Conservation (phyloP, 495 filamentous ascomycete species). For the Penicillium ucsense region DNA sequence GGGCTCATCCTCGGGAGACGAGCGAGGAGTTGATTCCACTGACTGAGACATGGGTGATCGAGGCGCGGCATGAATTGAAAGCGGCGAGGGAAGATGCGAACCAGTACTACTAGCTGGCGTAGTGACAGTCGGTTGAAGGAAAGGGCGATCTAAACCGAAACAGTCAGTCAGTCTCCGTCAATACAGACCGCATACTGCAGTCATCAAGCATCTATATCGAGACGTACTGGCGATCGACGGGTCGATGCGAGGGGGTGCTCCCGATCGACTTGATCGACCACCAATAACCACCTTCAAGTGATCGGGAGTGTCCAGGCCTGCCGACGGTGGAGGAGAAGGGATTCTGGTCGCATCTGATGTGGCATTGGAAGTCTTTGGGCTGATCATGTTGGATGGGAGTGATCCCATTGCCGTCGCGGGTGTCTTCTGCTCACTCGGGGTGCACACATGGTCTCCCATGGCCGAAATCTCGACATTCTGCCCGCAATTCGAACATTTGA, state of each 20-base stretch:
- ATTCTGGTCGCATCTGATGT: slow-evolving; percentile 21
- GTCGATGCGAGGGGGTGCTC: slow-evolving; percentile 44
- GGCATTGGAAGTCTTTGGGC: slow-evolving; percentile 3
- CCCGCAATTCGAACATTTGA: slow-evolving; percentile 92
- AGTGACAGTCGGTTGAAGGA: slow-evolving; percentile 44
- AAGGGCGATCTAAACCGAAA: slow-evolving; percentile 48
- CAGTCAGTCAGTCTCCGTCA: background rate
- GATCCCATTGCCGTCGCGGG: background rate
- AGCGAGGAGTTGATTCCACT: slow-evolving; percentile 33
- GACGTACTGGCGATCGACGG: slow-evolving; percentile 45
- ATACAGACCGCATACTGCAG: no score
- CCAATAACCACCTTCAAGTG: slow-evolving; percentile 11
- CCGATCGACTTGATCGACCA: slow-evolving; percentile 16
- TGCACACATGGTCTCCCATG: slow-evolving; percentile 88
- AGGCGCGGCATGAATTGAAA: slow-evolving; percentile 27
- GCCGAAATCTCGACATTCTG: slow-evolving; percentile 76
- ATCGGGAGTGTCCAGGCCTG: slow-evolving; percentile 16
- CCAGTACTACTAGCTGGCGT: slow-evolving; percentile 50
- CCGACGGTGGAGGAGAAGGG: slow-evolving; percentile 31
- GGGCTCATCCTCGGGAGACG: slow-evolving; percentile 25
- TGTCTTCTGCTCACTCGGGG: slow-evolving; percentile 8
- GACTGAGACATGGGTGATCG: slow-evolving; percentile 28
- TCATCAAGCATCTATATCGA: background rate
- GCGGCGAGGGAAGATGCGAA: slow-evolving; percentile 50
- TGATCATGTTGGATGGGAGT: background rate